These are phyloP conservation scores for Corymbia calophylla DNA, from an alignment of 441 rosid genomes.

Conservation along the genomic window DNA sequence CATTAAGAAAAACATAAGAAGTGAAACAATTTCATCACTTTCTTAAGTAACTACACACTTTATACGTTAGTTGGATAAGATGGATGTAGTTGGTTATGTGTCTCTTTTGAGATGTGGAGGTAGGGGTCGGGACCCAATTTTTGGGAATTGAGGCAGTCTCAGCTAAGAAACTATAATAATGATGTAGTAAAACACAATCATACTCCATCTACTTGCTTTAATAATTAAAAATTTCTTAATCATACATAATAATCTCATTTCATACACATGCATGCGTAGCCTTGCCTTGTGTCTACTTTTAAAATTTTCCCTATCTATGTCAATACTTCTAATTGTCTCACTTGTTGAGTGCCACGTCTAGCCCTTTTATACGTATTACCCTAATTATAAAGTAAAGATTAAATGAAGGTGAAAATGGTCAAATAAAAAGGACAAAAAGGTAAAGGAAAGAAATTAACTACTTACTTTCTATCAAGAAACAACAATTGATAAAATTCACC, in stretches of 20 bases:
- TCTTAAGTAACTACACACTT: neutral
- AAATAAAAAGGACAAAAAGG: neutral
- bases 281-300: no score
- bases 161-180: neutral
- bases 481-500: neutral
- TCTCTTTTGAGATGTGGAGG: neutral
- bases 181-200: neutral
- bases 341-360: no score
- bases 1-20: neutral
- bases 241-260: neutral
- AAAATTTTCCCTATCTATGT: no score
- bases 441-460: no score
- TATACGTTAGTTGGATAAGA: neutral
- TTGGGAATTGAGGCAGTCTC: neutral
- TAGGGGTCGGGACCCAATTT: neutral
- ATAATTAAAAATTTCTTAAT: neutral
- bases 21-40: neutral
- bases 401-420: neutral
- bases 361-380: no score
- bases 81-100: neutral
- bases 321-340: no score
- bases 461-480: no score
- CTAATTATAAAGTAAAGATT: no score
- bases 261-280: neutral
- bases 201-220: neutral